Percentiles rank a stretch among this genome's conserved stretches.
These are phyloP conservation scores for Lipomyces yamanashiensis DNA, from an alignment of 805 yeast genomes.

Conservation along the genomic window DNA sequence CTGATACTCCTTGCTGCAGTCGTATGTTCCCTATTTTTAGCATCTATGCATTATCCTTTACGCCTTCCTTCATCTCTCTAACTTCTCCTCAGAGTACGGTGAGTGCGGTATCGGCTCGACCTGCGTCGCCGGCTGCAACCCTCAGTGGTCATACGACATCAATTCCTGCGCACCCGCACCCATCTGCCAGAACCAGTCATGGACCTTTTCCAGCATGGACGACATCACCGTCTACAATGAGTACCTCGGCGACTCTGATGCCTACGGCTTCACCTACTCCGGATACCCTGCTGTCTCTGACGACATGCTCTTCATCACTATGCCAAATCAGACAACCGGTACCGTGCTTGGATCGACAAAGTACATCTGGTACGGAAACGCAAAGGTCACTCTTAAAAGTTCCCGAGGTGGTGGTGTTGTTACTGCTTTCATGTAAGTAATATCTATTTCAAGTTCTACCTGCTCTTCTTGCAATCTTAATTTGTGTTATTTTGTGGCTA, in stretches of 20 bases:
- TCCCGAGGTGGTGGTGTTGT: conserved; percentile 82
- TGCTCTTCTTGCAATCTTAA: conserved; percentile 65
- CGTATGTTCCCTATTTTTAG: conserved; percentile 39
- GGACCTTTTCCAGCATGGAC: conserved; percentile 43
- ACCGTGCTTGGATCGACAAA: conserved; percentile 79
- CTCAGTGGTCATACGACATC: conserved; percentile 64
- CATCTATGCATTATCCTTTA: neutral
- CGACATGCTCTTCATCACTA: conserved; percentile 66
- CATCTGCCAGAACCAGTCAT: conserved; percentile 55
- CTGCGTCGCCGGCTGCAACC: conserved; percentile 90
- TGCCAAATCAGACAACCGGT: conserved; percentile 78
- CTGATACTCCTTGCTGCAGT: conserved; percentile 81
- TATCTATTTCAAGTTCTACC: neutral
- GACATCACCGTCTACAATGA: conserved; percentile 46
- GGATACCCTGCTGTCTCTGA: conserved; percentile 57
- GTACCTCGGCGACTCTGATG: conserved; percentile 73
- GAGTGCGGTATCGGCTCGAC: conserved; percentile 74
- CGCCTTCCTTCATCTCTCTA: neutral
- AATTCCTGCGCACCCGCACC: conserved; percentile 89
- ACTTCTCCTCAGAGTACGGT: conserved; percentile 56
- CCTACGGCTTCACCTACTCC: conserved; percentile 69
- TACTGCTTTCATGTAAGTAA: conserved; percentile 64
- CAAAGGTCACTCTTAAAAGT: conserved; percentile 68
- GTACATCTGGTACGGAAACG: conserved; percentile 87
- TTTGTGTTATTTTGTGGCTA: conserved; percentile 40